Base-by-base conservation (phyloP, 805 yeast genomes). In the Ogataea philodendri region DNA sequence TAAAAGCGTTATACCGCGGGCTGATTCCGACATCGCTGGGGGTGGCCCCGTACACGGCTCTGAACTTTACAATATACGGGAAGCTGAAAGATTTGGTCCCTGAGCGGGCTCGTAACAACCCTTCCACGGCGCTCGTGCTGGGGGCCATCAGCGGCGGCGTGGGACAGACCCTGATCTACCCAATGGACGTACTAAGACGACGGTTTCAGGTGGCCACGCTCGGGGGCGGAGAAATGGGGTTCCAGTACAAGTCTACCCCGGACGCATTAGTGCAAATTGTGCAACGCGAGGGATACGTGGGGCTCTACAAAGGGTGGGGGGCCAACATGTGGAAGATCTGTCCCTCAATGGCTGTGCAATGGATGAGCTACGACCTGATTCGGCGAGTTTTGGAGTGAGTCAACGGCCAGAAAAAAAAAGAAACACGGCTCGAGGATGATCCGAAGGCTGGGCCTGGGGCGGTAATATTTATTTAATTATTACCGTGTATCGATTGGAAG, bases 311-410 rank as follows among this genome's bases (percentile, higher is more conserved):
- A 51, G 90, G 90, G 0, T 66, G 82, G 57, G 70, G 78, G 3
- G 93, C 95, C 1, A 87, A 87, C 54, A 67, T 86, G 57, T 81
- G 84, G 68, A 90, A 89, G 57, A 93, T 90, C 4, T 84, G 87
- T 30, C 97, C 97, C 0, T 80, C 93, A 9, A 90, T 93, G 89
- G 97, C 97, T 4, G 87, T 89, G 11, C 86, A 90, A 42, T 90
- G 97, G 96, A 67, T 88, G 49, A 78, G 84, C 43, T 81, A 78
- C 58, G 97, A 94, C 47, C 62, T 81, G 20, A 67, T 85, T 33
- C 76, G 79, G 22, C n/a, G 22, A 21, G 3, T 21, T 4, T 15
- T 15, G 23, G 8, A n/a, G n/a, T n/a, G n/a, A n/a, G n/a, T n/a
- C n/a, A n/a, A n/a, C n/a, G n/a, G n/a, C n/a, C n/a, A n/a, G n/a